Evolutionary conservation across 176 grass and related monocot species (phyloP).

Genomic region (Bromus sterilis): DNA sequence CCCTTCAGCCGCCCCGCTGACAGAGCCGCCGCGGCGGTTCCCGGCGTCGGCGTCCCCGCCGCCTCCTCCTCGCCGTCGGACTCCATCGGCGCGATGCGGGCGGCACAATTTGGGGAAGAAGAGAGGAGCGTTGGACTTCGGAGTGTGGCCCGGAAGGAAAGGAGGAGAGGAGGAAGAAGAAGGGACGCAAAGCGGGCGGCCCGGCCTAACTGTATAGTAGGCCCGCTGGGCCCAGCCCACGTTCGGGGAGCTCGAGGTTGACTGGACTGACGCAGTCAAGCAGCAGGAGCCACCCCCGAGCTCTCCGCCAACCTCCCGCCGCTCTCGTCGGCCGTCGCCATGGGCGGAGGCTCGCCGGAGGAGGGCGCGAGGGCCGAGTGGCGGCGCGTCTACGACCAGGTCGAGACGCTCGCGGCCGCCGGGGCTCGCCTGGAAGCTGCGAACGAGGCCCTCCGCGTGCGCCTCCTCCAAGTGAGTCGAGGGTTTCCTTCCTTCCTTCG

Average conservation of each 20-base stretch:
- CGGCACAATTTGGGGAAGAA: background rate
- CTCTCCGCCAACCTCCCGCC: too few species aligned
- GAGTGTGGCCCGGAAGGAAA: background rate
- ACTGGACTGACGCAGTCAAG: too few species aligned
- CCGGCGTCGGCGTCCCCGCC: constrained; percentile 28
- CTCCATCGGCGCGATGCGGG: constrained; percentile 41
- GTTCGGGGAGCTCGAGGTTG: too few species aligned
- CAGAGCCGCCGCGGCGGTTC: background rate
- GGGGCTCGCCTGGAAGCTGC: constrained; percentile 5
- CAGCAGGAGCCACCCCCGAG: too few species aligned
- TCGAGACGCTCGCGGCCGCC: constrained; percentile 10
- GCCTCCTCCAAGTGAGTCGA: background rate
- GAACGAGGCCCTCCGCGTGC: constrained; percentile 4
- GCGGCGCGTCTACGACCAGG: background rate
- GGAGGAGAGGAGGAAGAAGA: background rate
- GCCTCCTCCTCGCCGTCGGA: constrained; percentile 85
- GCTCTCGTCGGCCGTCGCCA: background rate
- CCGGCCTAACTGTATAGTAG: too few species aligned
- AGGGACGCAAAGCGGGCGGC: background rate
- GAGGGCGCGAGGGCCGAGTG: background rate
- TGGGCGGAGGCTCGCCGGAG: background rate
- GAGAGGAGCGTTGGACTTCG: background rate
- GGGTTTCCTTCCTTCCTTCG: background rate
- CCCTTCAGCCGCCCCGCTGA: constrained; percentile 46
- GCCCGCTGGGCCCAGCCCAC: too few species aligned